Evolutionary conservation across 352 stramenopile genomes (phyloP), one percentile per base, ranked within the genome.

Genomic region (Globisporangium paddicum): DNA sequence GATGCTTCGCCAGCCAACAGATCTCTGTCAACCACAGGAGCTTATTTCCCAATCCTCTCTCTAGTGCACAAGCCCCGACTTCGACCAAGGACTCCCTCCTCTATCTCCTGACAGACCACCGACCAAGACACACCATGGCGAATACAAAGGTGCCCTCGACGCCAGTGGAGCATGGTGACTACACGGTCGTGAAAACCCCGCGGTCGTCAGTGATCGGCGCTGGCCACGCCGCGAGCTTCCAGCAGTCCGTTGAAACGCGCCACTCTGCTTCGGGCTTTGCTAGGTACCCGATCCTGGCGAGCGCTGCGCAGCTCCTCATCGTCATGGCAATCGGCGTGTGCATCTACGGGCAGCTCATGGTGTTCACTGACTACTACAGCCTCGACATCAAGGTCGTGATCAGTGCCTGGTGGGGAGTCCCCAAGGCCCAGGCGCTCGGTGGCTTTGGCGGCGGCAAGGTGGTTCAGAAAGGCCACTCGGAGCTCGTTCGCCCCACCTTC

Each of bases 401-500:
- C 23, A 59, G 53, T 14, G 53, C 18, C 34, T 59, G 53, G 53
- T 59, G 53, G 53, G 53, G 53, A 2, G 38, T 59, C 16, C 38
- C 53, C 5, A 59, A 59, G 53, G 53, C 38, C 26, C 53, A 59
- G 25, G 53, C 53, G 8, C 53, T 59, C 35, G 11, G 11, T 34
- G 6, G 13, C 6, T 35, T 32, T 19, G 40, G 53, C 19, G 38
- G 44, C 57, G 72, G 13, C 23, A 16, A 42, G 21, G 11, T 32
- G 48, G 23, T 25, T 32, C 18, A 35, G 11, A 56, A 56, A 28
- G 49, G 49, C 3, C 49, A 56, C 23, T 56, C 25, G 21, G 70
- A 89, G 56, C 85, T 89, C 71, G 55, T 79, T 11, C 73, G 72
- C 4, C 66, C 68, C n/a, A 86, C 73, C 8, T 87, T 72, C 58